Conservation (phyloP, 2,329 filamentous ascomycete genomes). For the Exophiala sideris region DNA sequence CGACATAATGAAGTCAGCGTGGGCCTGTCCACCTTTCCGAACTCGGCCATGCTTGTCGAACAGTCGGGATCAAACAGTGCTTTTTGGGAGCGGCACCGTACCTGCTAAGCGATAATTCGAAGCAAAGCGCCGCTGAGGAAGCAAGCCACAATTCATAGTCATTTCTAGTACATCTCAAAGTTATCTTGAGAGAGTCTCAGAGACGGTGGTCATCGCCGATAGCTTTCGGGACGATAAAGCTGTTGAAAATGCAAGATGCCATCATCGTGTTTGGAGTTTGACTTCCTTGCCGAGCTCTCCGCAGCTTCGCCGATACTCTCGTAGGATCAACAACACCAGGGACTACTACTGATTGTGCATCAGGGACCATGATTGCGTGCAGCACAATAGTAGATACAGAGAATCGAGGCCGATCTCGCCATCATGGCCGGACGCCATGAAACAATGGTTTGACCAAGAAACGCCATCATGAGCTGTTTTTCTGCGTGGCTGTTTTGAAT, state of each 20-base stretch:
- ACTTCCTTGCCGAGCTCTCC: not conserved
- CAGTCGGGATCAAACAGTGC: not conserved
- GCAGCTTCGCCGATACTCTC: not conserved
- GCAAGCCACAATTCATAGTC: not conserved
- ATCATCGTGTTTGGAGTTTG: not conserved
- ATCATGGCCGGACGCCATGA: too few species aligned
- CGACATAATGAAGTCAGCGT: slow-evolving; percentile 26
- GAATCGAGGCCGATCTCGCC: too few species aligned
- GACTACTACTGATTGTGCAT: too few species aligned
- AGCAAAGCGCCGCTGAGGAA: not conserved
- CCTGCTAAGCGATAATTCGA: not conserved
- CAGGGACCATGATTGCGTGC: too few species aligned
- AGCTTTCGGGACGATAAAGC: not conserved
- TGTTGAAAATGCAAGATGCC: not conserved
- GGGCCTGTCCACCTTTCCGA: slow-evolving; percentile 10
- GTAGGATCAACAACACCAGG: too few species aligned
- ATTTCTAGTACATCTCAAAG: not conserved
- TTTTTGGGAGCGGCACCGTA: not conserved
- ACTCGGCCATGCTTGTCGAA: slow-evolving; percentile 6
- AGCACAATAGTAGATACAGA: too few species aligned
- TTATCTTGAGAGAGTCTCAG: too few species aligned
- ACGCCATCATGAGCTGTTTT: too few species aligned
- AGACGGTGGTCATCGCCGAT: not conserved
- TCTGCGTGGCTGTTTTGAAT: too few species aligned
- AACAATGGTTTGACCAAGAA: too few species aligned